Evolutionary conservation across 2,329 filamentous ascomycete genomes (phyloP), one percentile per base, ranked within the genome.

Genomic region (Stylonectria norvegica): DNA sequence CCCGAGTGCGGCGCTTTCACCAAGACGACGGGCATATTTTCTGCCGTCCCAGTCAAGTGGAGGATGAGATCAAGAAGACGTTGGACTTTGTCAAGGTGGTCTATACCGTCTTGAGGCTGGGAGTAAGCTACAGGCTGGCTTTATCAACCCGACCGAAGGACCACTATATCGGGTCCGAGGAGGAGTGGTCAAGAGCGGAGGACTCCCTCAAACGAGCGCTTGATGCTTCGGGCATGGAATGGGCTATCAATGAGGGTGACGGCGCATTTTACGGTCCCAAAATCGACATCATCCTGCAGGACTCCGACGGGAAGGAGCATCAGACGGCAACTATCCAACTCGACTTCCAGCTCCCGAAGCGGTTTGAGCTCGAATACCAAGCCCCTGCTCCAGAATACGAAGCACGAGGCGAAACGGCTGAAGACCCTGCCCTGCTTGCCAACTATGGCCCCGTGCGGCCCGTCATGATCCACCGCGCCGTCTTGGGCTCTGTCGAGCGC

Each of bases 1-100:
- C 89, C 3, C 80, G 89, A 43, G 87, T 95, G 35, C 79, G 89
- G 22, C 78, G 89, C 15, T 95, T 95, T 64, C 87, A 93, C 63
- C 89, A 95, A 60, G 89, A 95, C 60, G 89, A 95, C 60, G 86
- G 86, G 5, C 89, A 95, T 64, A 93, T 95, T 47, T 95, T 95
- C 64, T 94, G 89, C 62, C 79, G 85, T 1, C 85, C 85, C 5
- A 72, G 75, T 33, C 87, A 93, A 63, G 86, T 91, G 42, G 72
- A 81, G 50, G 69, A 77, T 3, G 87, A 93, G 65, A 91, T 93
- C 41, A 73, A 75, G 38, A 77, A 77, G 45, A 88, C 86, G 2
- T 65, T 93, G 32, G 79, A 83, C 23, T 91, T 93, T 61, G 81
- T 91, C 35, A 75, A 79, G 37, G 76, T 81, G 55, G 80, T 86